Evolutionary conservation across 495 filamentous ascomycete species (phyloP).

Genomic region (Penicillium taxi): DNA sequence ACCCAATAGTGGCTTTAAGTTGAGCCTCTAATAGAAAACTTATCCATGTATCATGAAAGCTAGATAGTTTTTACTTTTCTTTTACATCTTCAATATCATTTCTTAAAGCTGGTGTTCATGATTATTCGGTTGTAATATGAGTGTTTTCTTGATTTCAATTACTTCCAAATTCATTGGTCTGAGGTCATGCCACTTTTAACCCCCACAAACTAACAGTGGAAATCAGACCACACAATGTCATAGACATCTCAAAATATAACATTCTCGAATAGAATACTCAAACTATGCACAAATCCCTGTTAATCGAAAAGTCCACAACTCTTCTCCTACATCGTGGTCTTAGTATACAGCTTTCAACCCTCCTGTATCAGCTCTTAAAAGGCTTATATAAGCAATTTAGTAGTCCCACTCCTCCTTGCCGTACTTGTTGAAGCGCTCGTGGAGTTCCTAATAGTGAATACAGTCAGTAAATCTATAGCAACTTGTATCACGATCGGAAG

Average conservation of each 20-base stretch:
- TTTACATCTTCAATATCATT: no score
- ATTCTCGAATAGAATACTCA: no score
- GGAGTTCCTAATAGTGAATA: slow-evolving; percentile 54
- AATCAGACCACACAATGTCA: no score
- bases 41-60: slow-evolving; percentile 24
- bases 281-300: slow-evolving; percentile 38
- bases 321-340: slow-evolving; percentile 28
- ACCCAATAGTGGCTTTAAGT: slow-evolving; percentile 23
- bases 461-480: slow-evolving; percentile 4
- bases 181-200: no score
- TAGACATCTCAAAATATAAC: no score
- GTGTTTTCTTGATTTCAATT: slow-evolving; percentile 5
- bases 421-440: slow-evolving; percentile 98
- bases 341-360: slow-evolving; percentile 66
- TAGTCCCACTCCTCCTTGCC: slow-evolving; percentile 73
- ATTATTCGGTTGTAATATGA: slow-evolving; percentile 8
- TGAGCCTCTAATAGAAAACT: slow-evolving; percentile 12
- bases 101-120: no score
- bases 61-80: slow-evolving; percentile 14
- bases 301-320: slow-evolving; percentile 15
- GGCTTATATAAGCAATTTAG: slow-evolving; percentile 19
- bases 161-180: no score
- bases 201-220: no score
- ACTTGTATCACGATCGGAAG: not conserved
- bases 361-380: slow-evolving; percentile 13